Evolutionary conservation across 306 rosid species (phyloP), one percentile per base, ranked within the genome.

Genomic region (Fragaria ananassa): DNA sequence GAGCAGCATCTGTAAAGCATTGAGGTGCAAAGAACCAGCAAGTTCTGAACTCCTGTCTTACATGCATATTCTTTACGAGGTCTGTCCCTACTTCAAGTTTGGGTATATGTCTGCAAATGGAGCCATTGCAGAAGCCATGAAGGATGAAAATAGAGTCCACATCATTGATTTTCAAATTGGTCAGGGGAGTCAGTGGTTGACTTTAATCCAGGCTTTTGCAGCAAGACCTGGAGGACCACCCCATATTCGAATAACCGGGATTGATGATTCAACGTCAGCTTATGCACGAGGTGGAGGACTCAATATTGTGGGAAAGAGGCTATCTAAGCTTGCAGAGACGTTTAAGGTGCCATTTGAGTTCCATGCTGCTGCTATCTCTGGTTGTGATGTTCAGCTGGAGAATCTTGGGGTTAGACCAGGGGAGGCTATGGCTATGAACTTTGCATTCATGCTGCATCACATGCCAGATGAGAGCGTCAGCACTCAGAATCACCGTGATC

Each of bases 151-250:
- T 44, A 74, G 88, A 75, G 96, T 96, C 79, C 99, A 92, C 83
- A 96, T 96, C 62, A 88, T 96, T 67, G 99, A 96, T 86, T 96
- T 96, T 88, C 98, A 89, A 78, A 88, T 96, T 42, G 86, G 87
- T 75, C 97, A 92, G 81, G 99, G 99, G 72, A 88, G 97, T 78
- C 99, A 96, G 49, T 96, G 99, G 99, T 68, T 90, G 78, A 91
- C 98, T 68, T 82, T 96, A 72, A 96, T 96, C 78, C 98, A 89
- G 74, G 99, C 99, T 78, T 96, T 96, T 81, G 97, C 99, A 60
- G 90, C 97, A 69, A 84, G 98, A 81, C 97, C 99, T n/a, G 96
- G 98, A 39, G 97, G 99, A 21, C 99, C 99, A 1, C 99, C 99
- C 15, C 97, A 88, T 69, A 96, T 96, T 71, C 90, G 93, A 14